Percentiles rank a stretch among this genome's conserved stretches.
These are phyloP conservation scores for Phaffia australis DNA, from an alignment of 768 basidiomycete genomes.

Conservation along the genomic window DNA sequence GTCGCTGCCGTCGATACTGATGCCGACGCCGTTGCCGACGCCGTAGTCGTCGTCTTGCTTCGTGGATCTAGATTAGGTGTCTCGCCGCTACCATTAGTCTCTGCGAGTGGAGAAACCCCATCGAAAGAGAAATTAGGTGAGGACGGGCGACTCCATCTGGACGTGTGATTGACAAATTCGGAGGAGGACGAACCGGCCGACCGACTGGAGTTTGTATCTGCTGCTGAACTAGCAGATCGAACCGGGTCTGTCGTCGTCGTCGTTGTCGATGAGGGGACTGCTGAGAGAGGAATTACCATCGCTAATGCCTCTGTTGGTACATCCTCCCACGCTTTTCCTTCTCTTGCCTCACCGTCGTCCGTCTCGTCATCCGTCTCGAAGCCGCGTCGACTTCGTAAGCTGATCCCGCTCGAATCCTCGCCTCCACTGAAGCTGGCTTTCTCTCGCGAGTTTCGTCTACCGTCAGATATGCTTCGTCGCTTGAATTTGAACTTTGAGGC, in stretches of 20 bases:
- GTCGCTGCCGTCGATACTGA: no score
- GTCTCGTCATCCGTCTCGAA: slow-evolving; percentile 21
- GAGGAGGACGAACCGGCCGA: slow-evolving; percentile 1
- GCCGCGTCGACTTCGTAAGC: slow-evolving; percentile 10
- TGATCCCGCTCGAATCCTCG: slow-evolving; percentile 14
- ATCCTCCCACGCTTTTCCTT: slow-evolving; percentile 27
- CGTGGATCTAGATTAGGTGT: background rate
- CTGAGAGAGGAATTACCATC: slow-evolving; percentile 25
- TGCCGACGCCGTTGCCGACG: background rate
- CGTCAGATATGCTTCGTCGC: slow-evolving; percentile 21
- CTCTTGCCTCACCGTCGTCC: slow-evolving; percentile 24
- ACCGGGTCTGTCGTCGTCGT: background rate
- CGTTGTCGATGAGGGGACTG: background rate
- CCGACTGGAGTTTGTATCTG: background rate
- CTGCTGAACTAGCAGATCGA: background rate
- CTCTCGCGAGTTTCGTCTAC: slow-evolving; percentile 4
- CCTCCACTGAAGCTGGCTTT: slow-evolving; percentile 9
- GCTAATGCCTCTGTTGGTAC: slow-evolving; percentile 25
- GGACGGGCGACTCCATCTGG: background rate
- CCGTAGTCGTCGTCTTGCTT: no score
- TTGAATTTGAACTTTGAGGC: slow-evolving; percentile 21
- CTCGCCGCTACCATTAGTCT: background rate
- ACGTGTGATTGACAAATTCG: background rate
- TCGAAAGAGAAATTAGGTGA: background rate
- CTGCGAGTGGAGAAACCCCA: background rate